phyloP scores from a whole-genome alignment of 495 filamentous ascomycete genomes.

The Aspergillus panamensis region DNA sequence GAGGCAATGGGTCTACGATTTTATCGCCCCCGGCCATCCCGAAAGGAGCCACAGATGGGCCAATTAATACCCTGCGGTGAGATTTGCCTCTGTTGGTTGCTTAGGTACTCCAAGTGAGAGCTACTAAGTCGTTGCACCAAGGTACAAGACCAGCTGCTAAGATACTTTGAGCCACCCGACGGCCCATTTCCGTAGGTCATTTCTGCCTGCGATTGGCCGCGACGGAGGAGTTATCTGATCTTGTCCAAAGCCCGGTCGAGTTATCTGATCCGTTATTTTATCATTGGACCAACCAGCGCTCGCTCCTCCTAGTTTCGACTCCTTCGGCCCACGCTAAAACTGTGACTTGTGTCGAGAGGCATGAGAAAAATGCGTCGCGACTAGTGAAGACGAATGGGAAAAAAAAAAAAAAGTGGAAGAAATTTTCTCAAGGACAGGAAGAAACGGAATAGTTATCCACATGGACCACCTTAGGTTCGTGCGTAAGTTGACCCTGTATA shows the following conservation, averaged over 20 bases:
- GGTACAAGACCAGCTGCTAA: neutral
- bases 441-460: too few species aligned
- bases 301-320: neutral
- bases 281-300: constrained; percentile 1
- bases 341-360: neutral
- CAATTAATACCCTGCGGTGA: neutral
- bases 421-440: too few species aligned
- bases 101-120: neutral
- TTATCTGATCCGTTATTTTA: constrained; percentile 18
- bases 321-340: neutral
- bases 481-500: too few species aligned
- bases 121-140: neutral
- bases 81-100: neutral
- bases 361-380: neutral
- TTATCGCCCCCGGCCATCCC: neutral
- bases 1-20: too few species aligned
- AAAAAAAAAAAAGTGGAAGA: neutral
- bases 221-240: constrained; percentile 18
- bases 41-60: neutral
- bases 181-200: neutral
- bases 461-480: too few species aligned
- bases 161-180: neutral
- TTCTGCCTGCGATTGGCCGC: neutral
- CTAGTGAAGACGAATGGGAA: neutral
- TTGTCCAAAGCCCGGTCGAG: neutral